Base-by-base conservation (phyloP, 2,329 filamentous ascomycete species). In the Lasiodiplodia citricola region DNA sequence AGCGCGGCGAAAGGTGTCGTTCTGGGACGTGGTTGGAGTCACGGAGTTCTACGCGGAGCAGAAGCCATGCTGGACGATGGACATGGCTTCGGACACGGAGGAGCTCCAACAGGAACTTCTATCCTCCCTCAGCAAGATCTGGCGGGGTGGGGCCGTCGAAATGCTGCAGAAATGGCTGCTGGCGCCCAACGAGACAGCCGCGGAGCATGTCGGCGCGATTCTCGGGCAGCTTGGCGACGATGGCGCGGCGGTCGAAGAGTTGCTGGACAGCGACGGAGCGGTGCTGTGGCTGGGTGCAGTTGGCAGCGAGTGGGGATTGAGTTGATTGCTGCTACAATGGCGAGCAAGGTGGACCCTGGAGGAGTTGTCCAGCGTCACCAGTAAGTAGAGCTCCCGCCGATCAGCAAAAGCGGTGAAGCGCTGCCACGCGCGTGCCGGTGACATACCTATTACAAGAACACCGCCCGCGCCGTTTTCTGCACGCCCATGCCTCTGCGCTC, bases 321-420 rank as follows among this genome's bases (percentile, higher is more conserved):
- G 47, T 63, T 63, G 41, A 51, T 18, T 31, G 18, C 56, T 44
- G 23, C 41, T 23, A 16, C 16, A 23, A 47, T 16, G 21, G 37
- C n/a, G n/a, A 28, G 7, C 18, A 13, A 35, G 31, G 38, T 16
- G 56, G 37, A 47, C 44, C 44, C 44, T 47, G 44, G 18, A 47
- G n/a, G 3, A 47, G 44, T 47, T 47, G 44, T 47, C 14, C 44
- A 47, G 41, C 31, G 31, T 35, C 31, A 35, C 31, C 31, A 35
- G 31, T 35, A 35, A 10, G 31, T 35, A 10, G 35, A 38, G 41
- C 6, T 18, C 18, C 16, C 13, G 47, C 44, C 31, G 60, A 52
- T 64, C 47, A 14, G 60, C 60, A 64, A 51, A 64, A 64, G 60
- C 60, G 60, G 60, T 64, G 60, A 64, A 47, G 28, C 44, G 38